A percentile compares a stretch with the other conserved stretches of the same genome.
Conservation (phyloP, 352 stramenopile genomes). For the Globisporangium spiculum region DNA sequence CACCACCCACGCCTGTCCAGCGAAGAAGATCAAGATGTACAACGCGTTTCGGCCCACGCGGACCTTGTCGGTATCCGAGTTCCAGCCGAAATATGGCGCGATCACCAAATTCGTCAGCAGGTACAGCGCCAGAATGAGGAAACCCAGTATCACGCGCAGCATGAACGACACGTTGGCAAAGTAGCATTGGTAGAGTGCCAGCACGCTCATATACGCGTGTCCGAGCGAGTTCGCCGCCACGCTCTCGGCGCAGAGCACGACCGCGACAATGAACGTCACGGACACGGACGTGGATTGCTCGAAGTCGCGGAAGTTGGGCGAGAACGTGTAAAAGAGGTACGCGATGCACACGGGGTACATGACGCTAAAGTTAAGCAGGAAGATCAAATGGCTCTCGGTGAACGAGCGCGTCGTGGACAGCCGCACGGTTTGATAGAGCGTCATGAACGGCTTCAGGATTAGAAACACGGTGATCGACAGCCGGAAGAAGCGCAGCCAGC, state of each 20-base stretch:
- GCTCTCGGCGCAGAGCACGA: slow-evolving; percentile 66
- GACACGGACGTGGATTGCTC: slow-evolving; percentile 52
- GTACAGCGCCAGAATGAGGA: slow-evolving; percentile 63
- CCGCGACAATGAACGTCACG: slow-evolving; percentile 52
- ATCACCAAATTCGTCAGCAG: slow-evolving; percentile 60
- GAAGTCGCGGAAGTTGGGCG: slow-evolving; percentile 51
- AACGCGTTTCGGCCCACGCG: slow-evolving; percentile 63
- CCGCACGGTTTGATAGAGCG: slow-evolving; percentile 62
- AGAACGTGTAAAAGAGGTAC: slow-evolving; percentile 73
- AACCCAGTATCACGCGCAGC: slow-evolving; percentile 51
- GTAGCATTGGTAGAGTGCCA: slow-evolving; percentile 82
- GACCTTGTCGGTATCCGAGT: slow-evolving; percentile 41
- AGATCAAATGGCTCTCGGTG: slow-evolving; percentile 58
- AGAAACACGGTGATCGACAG: slow-evolving; percentile 66
- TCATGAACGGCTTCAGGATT: slow-evolving; percentile 72
- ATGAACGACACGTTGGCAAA: slow-evolving; percentile 80
- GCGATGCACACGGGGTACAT: slow-evolving; percentile 63
- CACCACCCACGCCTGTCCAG: slow-evolving; percentile 74
- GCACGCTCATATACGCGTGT: slow-evolving; percentile 75
- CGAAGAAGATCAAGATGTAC: slow-evolving; percentile 85
- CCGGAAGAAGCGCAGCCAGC: slow-evolving; percentile 69
- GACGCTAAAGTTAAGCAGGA: slow-evolving; percentile 74
- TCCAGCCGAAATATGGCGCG: slow-evolving; percentile 39
- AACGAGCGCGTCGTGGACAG: slow-evolving; percentile 49
- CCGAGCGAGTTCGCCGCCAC: slow-evolving; percentile 64